phyloP scores from a whole-genome alignment of 1,284 basidiomycete genomes.

The Ganoderma lucidum region DNA sequence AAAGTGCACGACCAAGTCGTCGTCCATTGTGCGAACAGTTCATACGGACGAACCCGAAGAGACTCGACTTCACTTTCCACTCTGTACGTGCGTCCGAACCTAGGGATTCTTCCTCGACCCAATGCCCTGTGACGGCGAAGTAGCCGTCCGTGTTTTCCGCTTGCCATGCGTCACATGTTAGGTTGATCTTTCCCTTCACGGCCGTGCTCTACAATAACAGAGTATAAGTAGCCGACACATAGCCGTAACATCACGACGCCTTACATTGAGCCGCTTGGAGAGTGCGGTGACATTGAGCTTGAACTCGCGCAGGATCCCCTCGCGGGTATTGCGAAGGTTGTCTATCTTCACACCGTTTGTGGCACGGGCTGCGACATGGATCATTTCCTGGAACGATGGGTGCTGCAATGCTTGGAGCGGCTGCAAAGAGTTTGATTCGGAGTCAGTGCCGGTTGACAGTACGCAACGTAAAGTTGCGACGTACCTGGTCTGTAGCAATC shows the following conservation, averaged over 20 bases:
- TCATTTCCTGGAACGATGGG: conserved; percentile 37
- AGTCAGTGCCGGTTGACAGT: background rate
- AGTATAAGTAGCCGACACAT: background rate
- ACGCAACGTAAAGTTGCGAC: background rate
- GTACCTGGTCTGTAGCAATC: conserved; percentile 47
- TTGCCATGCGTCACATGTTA: conserved; percentile 50
- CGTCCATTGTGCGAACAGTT: background rate
- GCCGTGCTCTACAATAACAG: background rate
- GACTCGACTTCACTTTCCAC: background rate
- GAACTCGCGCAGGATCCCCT: conserved; percentile 46
- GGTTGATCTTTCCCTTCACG: conserved; percentile 33
- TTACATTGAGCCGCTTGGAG: conserved; percentile 39
- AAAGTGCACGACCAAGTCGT: background rate
- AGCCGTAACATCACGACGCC: conserved; percentile 16
- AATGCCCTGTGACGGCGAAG: conserved; percentile 46
- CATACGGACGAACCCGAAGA: background rate
- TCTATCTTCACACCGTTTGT: conserved; percentile 33
- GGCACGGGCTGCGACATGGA: conserved; percentile 35
- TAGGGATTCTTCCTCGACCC: conserved; percentile 42
- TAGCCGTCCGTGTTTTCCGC: conserved; percentile 47
- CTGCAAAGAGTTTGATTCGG: conserved; percentile 26
- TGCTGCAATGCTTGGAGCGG: conserved; percentile 39
- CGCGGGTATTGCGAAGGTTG: conserved; percentile 33
- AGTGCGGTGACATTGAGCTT: conserved; percentile 41
- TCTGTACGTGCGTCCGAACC: background rate